These are phyloP conservation scores for Durotheca rogersii DNA, from an alignment of 495 filamentous ascomycete species.

Conservation along the genomic window DNA sequence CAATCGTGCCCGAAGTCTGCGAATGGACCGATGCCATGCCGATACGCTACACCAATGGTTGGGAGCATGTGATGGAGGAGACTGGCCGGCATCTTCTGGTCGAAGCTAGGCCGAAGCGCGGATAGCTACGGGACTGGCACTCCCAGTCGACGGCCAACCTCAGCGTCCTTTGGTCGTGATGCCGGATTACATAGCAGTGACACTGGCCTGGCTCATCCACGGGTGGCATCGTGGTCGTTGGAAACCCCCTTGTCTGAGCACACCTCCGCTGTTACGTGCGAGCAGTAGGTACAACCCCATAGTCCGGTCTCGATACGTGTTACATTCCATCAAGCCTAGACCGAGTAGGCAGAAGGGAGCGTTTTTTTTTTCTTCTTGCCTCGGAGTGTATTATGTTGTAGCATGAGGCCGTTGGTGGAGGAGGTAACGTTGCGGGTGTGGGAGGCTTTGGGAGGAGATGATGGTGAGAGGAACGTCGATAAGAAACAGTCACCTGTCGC, in stretches of 20 bases:
- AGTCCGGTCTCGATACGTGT: too few species aligned
- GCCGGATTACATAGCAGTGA: too few species aligned
- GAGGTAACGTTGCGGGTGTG: slow-evolving; percentile 39
- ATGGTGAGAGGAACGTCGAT: neutral
- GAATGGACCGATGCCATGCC: slow-evolving; percentile 33
- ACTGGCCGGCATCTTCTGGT: slow-evolving; percentile 29
- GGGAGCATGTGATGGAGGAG: slow-evolving; percentile 33
- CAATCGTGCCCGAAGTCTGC: slow-evolving; percentile 17
- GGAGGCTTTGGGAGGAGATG: slow-evolving; percentile 4
- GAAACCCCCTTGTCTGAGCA: slow-evolving; percentile 8
- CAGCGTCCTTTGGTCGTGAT: slow-evolving; percentile 9
- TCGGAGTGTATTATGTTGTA: slow-evolving; percentile 13
- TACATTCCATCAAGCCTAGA: too few species aligned
- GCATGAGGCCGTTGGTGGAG: too few species aligned
- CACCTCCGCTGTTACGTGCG: slow-evolving; percentile 13
- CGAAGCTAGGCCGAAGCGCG: slow-evolving; percentile 20
- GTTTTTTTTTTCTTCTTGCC: neutral
- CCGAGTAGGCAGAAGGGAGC: too few species aligned
- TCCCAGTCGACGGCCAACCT: slow-evolving; percentile 12
- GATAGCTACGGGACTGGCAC: slow-evolving; percentile 26
- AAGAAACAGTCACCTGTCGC: neutral
- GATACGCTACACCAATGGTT: slow-evolving; percentile 19
- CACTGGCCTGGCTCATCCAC: too few species aligned
- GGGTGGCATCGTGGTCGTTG: too few species aligned
- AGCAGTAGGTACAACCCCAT: too few species aligned